Base-by-base conservation (phyloP, 306 rosid genomes). In the Chamaecrista fasciculata region DNA sequence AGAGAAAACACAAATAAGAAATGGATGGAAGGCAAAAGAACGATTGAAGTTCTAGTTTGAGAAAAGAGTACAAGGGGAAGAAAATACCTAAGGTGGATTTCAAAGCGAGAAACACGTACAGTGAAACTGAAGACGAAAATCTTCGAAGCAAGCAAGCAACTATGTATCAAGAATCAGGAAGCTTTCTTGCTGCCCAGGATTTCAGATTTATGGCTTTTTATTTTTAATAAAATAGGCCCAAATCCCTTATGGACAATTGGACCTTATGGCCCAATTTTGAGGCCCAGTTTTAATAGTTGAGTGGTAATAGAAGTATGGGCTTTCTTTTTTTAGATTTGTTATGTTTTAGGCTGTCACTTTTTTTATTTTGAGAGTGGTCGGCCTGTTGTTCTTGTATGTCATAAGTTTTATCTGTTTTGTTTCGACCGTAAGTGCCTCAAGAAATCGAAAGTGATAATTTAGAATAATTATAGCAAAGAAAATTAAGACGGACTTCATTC, bases 141-240 rank as follows among this genome's bases (percentile, higher is more conserved):
- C 28, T 18, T 10, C 9, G 20, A 3, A 9, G 26, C 26, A 33
- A 9, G 26, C 26, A 33, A 33, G 65, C 26, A 4, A 18, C 25
- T 11, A 15, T 37, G 31, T 52, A n/a, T 33, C 56, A 69, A 29
- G 52, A 42, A 7, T 5, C 6, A 1, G 6, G 8, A 23, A 48
- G 47, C 21, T 70, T 58, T 58, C 75, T 61, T 70, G 67, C 8
- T 20, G 11, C 2, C 1, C 47, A 58, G 67, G 75, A 62, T 33
- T 23, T 61, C 53, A 1, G n/a, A 20, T 43, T 43, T 18, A 10
- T n/a, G 8, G 28, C 9, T 1, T 18, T 31, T 16, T 4, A 1
- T 33, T 33, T 33, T 33, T 33, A 2, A 51, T 58, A 15, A 3
- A 0, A 3, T 29, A 3, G 24, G 23, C 43, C 42, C 26, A 58